A percentile compares a stretch with the other conserved stretches of the same genome.
phyloP scores from a whole-genome alignment of 495 filamentous ascomycete genomes.

The Penicillium turbatum region DNA sequence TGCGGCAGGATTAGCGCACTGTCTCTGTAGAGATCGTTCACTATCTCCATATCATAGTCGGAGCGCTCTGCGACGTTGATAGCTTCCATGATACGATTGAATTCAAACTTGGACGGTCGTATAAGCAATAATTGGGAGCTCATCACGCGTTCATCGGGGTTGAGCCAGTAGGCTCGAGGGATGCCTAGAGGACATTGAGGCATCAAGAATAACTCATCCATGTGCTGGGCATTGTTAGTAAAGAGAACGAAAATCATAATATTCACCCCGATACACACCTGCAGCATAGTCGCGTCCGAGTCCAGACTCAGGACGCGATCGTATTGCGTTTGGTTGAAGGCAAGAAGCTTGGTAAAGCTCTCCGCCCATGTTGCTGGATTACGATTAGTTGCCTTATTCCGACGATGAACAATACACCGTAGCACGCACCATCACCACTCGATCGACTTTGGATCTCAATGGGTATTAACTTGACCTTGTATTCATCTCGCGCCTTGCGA shows the following conservation, averaged over 20 bases:
- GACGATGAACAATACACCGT: no score
- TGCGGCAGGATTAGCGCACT: slow-evolving; percentile 65
- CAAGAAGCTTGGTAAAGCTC: slow-evolving; percentile 58
- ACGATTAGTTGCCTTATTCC: slow-evolving; percentile 10
- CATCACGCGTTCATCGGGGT: slow-evolving; percentile 41
- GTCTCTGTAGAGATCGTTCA: slow-evolving; percentile 58
- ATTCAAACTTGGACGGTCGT: slow-evolving; percentile 46
- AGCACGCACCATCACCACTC: slow-evolving; percentile 25
- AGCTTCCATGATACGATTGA: slow-evolving; percentile 42
- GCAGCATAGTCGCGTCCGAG: slow-evolving; percentile 56
- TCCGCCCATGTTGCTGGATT: slow-evolving; percentile 45
- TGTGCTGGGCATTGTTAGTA: slow-evolving; percentile 23
- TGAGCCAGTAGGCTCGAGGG: slow-evolving; percentile 59
- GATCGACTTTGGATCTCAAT: slow-evolving; percentile 42
- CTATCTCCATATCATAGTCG: slow-evolving; percentile 62
- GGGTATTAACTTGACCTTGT: slow-evolving; percentile 52
- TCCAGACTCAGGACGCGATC: slow-evolving; percentile 56
- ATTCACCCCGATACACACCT: slow-evolving; percentile 8
- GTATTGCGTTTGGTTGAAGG: slow-evolving; percentile 60
- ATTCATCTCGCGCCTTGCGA: slow-evolving; percentile 52
- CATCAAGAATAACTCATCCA: slow-evolving; percentile 64
- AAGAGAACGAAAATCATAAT: neutral
- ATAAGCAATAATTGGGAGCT: slow-evolving; percentile 56
- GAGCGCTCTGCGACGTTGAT: slow-evolving; percentile 21
- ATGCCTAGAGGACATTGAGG: slow-evolving; percentile 50